A percentile compares a stretch with the other conserved stretches of the same genome.
These are phyloP conservation scores for Cyclotella cryptica DNA, from an alignment of 108 stramenopile genomes.

Conservation along the genomic window DNA sequence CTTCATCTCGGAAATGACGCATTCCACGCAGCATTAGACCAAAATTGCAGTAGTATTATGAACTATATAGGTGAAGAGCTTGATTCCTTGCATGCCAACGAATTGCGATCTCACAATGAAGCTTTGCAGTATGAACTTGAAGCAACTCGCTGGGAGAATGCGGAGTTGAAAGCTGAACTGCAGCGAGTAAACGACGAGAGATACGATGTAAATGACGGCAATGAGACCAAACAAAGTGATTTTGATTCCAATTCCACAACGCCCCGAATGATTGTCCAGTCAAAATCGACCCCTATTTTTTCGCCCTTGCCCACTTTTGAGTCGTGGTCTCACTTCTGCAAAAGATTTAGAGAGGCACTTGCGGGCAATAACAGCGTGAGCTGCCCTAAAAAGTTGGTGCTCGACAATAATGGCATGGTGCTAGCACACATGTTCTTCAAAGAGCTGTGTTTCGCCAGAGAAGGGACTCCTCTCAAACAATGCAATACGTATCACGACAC, in stretches of 20 bases:
- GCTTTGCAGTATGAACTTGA: slow-evolving; percentile 9
- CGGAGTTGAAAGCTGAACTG: slow-evolving; percentile 7
- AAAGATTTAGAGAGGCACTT: not conserved
- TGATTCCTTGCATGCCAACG: not conserved
- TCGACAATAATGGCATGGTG: not conserved
- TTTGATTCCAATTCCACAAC: not conserved
- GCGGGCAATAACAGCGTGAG: not conserved
- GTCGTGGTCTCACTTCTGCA: slow-evolving; percentile 10
- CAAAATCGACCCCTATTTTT: not conserved
- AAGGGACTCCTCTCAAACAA: slow-evolving; percentile 8
- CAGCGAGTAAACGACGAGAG: not conserved
- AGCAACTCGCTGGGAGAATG: slow-evolving; percentile 8
- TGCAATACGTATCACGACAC: not conserved
- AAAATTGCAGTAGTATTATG: slow-evolving; percentile 15
- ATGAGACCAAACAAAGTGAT: not conserved
- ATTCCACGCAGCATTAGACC: not conserved
- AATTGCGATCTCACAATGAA: not conserved
- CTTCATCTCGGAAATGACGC: not conserved
- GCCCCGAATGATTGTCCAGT: not conserved
- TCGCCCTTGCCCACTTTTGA: slow-evolving; percentile 20
- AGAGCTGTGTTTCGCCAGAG: slow-evolving; percentile 14
- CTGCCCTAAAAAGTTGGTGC: not conserved
- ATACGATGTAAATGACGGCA: not conserved
- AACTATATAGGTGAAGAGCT: slow-evolving; percentile 20
- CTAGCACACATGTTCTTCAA: slow-evolving; percentile 9